phyloP scores from a whole-genome alignment of 1,284 basidiomycete genomes.

The Bjerkandera adusta region DNA sequence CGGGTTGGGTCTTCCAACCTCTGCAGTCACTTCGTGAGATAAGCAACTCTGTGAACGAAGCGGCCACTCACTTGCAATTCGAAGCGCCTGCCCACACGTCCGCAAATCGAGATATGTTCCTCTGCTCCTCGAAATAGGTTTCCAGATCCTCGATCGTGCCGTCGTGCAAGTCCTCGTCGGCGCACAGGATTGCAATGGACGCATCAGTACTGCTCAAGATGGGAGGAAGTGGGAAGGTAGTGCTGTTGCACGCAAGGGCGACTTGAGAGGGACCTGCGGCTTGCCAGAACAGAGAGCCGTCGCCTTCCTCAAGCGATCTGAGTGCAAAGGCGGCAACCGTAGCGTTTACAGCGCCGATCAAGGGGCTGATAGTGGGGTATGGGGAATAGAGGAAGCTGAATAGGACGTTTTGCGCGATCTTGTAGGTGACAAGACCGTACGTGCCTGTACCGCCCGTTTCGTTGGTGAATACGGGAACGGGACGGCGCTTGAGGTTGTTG shows the following conservation, averaged over 20 bases:
- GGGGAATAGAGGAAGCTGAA: constrained; percentile 15
- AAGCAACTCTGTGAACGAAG: neutral
- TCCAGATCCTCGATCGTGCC: constrained; percentile 8
- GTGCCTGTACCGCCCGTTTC: neutral
- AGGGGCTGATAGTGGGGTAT: neutral
- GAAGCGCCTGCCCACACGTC: constrained; percentile 6
- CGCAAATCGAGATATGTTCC: constrained; percentile 4
- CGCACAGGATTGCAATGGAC: constrained; percentile 4
- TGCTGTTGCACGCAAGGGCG: constrained; percentile 2
- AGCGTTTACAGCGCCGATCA: no score
- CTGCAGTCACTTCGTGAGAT: neutral
- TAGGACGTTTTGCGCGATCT: constrained; percentile 1
- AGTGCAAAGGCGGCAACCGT: neutral
- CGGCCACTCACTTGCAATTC: constrained; percentile 3
- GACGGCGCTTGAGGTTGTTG: constrained; percentile 5
- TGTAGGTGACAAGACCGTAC: constrained; percentile 17
- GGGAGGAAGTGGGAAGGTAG: neutral
- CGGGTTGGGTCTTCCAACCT: constrained; percentile 15
- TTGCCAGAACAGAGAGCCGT: constrained; percentile 11
- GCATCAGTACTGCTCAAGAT: neutral
- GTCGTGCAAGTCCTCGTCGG: constrained; percentile 3
- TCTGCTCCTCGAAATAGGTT: neutral
- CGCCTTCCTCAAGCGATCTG: constrained; percentile 5
- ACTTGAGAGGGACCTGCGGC: neutral
- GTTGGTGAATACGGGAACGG: constrained; percentile 1